These are phyloP conservation scores for Aspergillus ruber DNA, from an alignment of 2,329 filamentous ascomycete genomes.

Conservation along the genomic window DNA sequence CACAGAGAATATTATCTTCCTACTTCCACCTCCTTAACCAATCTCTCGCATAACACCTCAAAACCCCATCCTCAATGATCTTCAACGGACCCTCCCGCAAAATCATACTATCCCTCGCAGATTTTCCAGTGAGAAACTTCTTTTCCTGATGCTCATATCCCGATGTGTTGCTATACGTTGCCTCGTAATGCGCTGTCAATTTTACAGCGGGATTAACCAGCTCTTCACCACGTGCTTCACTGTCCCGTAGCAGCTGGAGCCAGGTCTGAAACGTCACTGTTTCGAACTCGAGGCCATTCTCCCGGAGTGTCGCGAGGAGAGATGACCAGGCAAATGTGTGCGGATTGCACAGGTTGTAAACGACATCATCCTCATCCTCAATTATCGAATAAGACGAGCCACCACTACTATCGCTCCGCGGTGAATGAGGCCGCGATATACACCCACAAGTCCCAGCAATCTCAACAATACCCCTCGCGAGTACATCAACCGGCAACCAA, in stretches of 20 bases:
- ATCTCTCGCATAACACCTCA: constrained; percentile 22
- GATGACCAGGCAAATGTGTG: constrained; percentile 28
- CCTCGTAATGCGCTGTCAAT: constrained; percentile 23
- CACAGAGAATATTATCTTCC: not conserved
- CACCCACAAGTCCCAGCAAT: constrained; percentile 11
- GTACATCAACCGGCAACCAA: constrained; percentile 27
- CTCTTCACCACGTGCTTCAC: constrained; percentile 22
- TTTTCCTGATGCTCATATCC: constrained; percentile 1
- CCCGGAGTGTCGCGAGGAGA: constrained; percentile 23
- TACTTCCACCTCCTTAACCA: constrained; percentile 23
- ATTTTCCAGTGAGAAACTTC: constrained; percentile 20
- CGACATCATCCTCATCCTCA: constrained; percentile 13
- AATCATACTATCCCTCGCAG: constrained; percentile 23
- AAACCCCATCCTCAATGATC: constrained; percentile 26
- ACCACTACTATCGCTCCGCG: not conserved
- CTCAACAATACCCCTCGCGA: constrained; percentile 22
- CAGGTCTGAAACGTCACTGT: constrained; percentile 28
- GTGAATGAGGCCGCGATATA: not conserved
- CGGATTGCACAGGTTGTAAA: constrained; percentile 28
- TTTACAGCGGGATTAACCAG: constrained; percentile 27
- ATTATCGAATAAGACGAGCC: constrained; percentile 1
- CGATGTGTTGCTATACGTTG: constrained; percentile 15
- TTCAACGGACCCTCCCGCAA: constrained; percentile 19
- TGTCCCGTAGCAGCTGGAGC: constrained; percentile 25
- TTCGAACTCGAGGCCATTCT: constrained; percentile 29